Base-by-base conservation (phyloP, 176 grass and related monocot species). In the Pontederia crassipes region DNA sequence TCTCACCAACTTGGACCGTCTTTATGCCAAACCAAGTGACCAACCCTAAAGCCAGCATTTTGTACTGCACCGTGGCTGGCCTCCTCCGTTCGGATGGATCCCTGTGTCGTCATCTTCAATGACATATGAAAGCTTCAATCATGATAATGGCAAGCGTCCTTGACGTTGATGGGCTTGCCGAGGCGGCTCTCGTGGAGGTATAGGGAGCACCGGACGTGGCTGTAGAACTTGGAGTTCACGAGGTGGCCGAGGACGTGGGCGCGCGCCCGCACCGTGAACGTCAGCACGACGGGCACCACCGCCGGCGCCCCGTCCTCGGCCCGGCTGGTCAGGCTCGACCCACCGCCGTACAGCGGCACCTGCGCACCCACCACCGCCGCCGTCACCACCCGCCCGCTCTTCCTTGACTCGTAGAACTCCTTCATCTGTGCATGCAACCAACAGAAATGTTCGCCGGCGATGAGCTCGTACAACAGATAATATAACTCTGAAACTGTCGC, bases 211-310 rank as follows among this genome's bases (percentile, higher is more conserved):
- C 1, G 70, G 45, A 86, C 77, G 20, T 60, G 93, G 59, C 79
- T 84, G 81, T 98, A 92, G 87, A 98, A 98, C 84, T 98, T 98
- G 67, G 93, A 89, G 52, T 78, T 71, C 52, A 98, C 76, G 54
- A 98, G 82, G 71, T 81, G 66, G 77, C 93, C 87, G 15, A 98
- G 74, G 55, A 98, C 86, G 75, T 92, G 82, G 11, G 93, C 93
- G 45, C 93, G 81, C 11, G 93, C 79, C 12, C 93, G 87, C 28
- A 98, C 61, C 47, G 82, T 69, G 45, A 98, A 83, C 1, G 57
- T 74, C 28, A 98, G 74, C 55, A 79, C 45, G 67, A 98, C 62
- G 5, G 84, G 79, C 73, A 92, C 93, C 53, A 83, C 81, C 0
- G 87, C 81, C 0, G 87, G 60, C 54, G 82, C 73, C 11, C 79